Evolutionary conservation across 2,329 filamentous ascomycete genomes (phyloP), one percentile per base, ranked within the genome.

Genomic region (Nigrospora sphaerica): DNA sequence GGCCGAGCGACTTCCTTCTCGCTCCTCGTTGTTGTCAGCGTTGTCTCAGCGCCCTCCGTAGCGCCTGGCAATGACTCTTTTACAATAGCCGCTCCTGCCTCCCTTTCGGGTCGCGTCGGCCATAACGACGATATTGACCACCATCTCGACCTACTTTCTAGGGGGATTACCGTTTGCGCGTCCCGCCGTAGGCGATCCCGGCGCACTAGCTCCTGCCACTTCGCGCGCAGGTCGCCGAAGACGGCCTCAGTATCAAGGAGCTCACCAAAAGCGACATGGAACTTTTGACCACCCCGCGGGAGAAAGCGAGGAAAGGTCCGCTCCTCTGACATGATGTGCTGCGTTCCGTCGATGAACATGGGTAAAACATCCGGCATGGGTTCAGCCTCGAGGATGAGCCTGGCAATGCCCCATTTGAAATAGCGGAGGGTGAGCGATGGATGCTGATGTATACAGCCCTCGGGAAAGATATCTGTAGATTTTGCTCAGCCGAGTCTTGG

Each of bases 361-460:
- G 93, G 90, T 33, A 98, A 78, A 17, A 98, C 78, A 55, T 95
- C 88, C 0, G 93, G 93, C 51, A 87, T 83, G 3, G 89, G 88
- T 42, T 92, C 86, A 40, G 85, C 81, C 66, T 98, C 93, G 40
- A 98, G 80, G 48, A 98, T 93, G 48, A 97, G 75, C 2, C 93
- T 81, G 7, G 92, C 89, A 2, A 97, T 76, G 1, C 93, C 93
- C 93, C 93, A 98, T 71, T 95, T 96, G 79, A 97, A 97, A 69
- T 98, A 98, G 31, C 93, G 86, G 74, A 97, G 84, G 9, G 84
- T 81, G 57, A 83, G 81, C 37, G 82, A 72, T 1, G 85, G 78
- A 54, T 89, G 83, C 68, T 98, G 93, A 66, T 97, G 91, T 39
- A 95, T 89, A 65, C 87, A 89, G 41, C 90, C 93, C 68, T 98